These are phyloP conservation scores for Eurotiales sp. DNA, from an alignment of 2,329 filamentous ascomycete genomes.

Conservation along the genomic window DNA sequence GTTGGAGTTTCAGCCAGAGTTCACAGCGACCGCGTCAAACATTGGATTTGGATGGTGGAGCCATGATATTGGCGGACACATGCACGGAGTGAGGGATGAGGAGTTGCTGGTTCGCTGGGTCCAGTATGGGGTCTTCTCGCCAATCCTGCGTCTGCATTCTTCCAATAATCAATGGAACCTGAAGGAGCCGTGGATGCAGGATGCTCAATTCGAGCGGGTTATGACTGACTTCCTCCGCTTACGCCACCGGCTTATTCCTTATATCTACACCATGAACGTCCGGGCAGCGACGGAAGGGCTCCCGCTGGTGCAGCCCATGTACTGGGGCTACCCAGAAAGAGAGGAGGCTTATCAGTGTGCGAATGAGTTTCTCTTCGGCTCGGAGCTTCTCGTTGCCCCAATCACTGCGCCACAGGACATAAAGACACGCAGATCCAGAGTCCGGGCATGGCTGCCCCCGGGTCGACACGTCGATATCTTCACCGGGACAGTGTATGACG, in stretches of 20 bases:
- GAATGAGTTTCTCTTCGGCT: slow-evolving; percentile 60
- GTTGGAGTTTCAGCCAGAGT: slow-evolving; percentile 62
- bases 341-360: slow-evolving; percentile 55
- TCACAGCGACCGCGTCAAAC: slow-evolving; percentile 63
- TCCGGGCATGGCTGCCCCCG: slow-evolving; percentile 56
- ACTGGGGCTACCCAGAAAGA: slow-evolving; percentile 55
- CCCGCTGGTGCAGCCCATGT: slow-evolving; percentile 59
- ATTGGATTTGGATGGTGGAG: slow-evolving; percentile 68
- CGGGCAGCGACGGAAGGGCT: slow-evolving; percentile 42
- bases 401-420: slow-evolving; percentile 51
- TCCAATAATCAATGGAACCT: slow-evolving; percentile 55
- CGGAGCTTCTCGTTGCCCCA: slow-evolving; percentile 54
- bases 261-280: slow-evolving; percentile 57
- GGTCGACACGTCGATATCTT: slow-evolving; percentile 55
- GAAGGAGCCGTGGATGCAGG: slow-evolving; percentile 61
- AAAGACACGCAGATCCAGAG: slow-evolving; percentile 46
- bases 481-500: slow-evolving; percentile 56
- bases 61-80: slow-evolving; percentile 65
- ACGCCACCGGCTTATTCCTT: slow-evolving; percentile 58
- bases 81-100: slow-evolving; percentile 53
- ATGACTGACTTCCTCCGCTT: slow-evolving; percentile 52
- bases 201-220: slow-evolving; percentile 42
- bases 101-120: slow-evolving; percentile 60
- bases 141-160: slow-evolving; percentile 60
- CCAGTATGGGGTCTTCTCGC: slow-evolving; percentile 59